Evolutionary conservation across 257 asterid genomes (phyloP).

Genomic region (Solanum bulbocastanum): DNA sequence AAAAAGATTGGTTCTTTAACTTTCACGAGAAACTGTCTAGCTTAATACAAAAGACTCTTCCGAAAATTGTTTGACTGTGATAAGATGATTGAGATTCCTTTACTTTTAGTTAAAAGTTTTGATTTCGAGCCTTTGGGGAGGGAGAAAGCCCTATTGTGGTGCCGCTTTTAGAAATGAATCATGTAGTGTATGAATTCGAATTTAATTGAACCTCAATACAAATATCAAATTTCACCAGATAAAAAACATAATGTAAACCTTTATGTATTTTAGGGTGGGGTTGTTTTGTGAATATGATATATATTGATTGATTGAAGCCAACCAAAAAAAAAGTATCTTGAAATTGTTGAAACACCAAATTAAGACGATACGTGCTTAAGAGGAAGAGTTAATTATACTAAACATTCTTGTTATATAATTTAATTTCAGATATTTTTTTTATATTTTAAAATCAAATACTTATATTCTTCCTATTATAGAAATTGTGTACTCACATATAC

Average conservation of each 20-base stretch:
- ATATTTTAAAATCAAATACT: neutral
- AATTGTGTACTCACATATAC: neutral
- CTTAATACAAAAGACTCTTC: neutral
- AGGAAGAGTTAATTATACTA: neutral
- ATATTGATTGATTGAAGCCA: neutral
- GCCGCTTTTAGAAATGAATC: neutral
- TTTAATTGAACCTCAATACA: neutral
- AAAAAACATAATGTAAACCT: neutral
- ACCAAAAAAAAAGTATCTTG: neutral
- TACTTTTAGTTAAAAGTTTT: neutral
- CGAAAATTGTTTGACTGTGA: neutral
- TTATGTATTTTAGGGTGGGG: neutral
- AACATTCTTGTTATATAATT: neutral
- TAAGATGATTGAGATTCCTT: neutral
- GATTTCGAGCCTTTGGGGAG: neutral
- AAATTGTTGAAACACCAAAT: neutral
- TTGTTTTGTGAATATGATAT: neutral
- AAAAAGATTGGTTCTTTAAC: neutral
- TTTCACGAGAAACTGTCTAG: neutral
- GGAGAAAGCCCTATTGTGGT: neutral
- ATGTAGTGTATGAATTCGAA: accelerated
- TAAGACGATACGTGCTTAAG: neutral
- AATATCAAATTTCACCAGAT: neutral
- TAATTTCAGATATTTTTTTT: neutral
- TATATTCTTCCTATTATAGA: neutral